These are phyloP conservation scores for bread wheat (Triticum aestivum) DNA, from an alignment of 176 grass and related monocot species.

Conservation along the genomic window DNA sequence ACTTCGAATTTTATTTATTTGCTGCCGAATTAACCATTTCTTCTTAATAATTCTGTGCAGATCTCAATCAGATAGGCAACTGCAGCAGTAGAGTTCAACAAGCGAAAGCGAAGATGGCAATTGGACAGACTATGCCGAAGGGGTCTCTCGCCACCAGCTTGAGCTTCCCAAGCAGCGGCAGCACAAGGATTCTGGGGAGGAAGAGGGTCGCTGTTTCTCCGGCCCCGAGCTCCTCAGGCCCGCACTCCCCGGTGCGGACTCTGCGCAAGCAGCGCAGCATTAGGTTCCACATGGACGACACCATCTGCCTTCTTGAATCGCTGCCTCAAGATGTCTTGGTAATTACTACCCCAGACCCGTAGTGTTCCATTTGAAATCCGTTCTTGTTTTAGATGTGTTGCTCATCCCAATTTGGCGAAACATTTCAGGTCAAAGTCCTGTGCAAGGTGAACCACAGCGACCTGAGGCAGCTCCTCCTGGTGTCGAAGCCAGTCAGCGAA, in stretches of 20 bases:
- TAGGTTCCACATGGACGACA: constrained; percentile 43
- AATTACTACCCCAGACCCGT: background rate
- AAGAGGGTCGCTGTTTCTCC: constrained; percentile 66
- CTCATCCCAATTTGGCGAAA: background rate
- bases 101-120: constrained; percentile 48
- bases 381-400: background rate
- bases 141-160: constrained; percentile 37
- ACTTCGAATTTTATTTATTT: background rate
- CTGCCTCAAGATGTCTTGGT: constrained; percentile 83
- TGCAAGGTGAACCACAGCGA: constrained; percentile 76
- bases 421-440: constrained; percentile 57
- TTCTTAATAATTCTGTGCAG: constrained; percentile 6
- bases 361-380: background rate
- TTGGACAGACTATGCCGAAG: constrained; percentile 42
- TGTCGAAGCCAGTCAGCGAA: constrained; percentile 73
- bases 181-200: constrained; percentile 61
- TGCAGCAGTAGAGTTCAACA: background rate
- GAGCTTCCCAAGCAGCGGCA: constrained; percentile 44
- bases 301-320: constrained; percentile 42
- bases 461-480: constrained; percentile 69
- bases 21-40: background rate
- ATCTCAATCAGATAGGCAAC: too few species aligned
- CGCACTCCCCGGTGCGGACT: constrained; percentile 36
- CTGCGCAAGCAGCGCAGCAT: constrained; percentile 56
- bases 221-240: constrained; percentile 15